Base-by-base conservation (phyloP, 768 basidiomycete species). In the Tylopilus intermedius region DNA sequence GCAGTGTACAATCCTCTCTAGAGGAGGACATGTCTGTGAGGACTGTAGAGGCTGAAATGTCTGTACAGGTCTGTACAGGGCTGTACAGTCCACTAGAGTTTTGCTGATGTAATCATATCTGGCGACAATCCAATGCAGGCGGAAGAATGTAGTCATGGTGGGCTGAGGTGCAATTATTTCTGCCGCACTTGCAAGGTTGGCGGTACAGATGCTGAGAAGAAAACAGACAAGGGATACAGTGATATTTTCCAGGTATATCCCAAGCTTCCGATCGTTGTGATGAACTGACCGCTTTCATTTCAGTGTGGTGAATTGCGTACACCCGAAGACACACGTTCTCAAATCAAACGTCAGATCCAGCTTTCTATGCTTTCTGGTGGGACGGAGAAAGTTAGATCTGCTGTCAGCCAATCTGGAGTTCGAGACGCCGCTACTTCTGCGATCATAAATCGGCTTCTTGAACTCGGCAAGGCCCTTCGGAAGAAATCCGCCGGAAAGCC, bases 51-150 rank as follows among this genome's bases (percentile, higher is more conserved):
- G 18, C 18, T 18, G 18, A 18, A 18, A 18, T 18, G 18, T 18
- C 18, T 18, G 18, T 18, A 18, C 18, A 18, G 18, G 18, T 18
- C 18, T 18, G 18, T 18, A 18, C 18, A 18, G 18, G 18, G 18
- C 18, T 18, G 18, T 18, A 18, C 18, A 18, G 18, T 18, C 18
- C 18, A 18, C 18, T 18, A 18, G 18, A 18, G 18, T 18, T 18
- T 18, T 18, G 18, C 18, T 18, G 18, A 18, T 18, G 18, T 69
- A 0, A 57, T 71, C 13, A 29, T 64, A 4, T 41, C 57, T 0
- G 58, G 65, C 5, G 66, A 74, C 51, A 74, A 74, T 27, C 73
- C 68, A 0, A 71, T 72, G 73, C 72, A 73, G 29, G 24, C 24
- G 3, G 24, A 24, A 5, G 24, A 24, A 2, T 24, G 24, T 5